Evolutionary conservation across 1,284 basidiomycete genomes (phyloP).

Genomic region (Mycena citricolor): DNA sequence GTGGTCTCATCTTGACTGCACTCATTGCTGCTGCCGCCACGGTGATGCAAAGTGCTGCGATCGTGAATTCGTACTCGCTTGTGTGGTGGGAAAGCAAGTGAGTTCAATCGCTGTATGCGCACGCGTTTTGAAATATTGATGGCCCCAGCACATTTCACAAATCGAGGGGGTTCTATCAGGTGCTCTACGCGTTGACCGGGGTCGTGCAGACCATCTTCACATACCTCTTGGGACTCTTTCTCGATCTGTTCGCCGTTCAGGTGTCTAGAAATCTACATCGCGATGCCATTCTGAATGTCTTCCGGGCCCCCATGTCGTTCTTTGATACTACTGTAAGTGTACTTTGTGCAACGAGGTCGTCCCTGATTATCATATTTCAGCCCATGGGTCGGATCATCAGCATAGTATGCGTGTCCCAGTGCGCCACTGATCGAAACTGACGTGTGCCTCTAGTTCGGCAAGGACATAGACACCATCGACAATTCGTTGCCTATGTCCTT

Average conservation of each 20-base stretch:
- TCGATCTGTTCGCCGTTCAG: constrained; percentile 57
- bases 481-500: constrained; percentile 63
- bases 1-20: constrained; percentile 51
- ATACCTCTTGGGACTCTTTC: constrained; percentile 49
- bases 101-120: constrained; percentile 25
- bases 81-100: constrained; percentile 75
- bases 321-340: constrained; percentile 39
- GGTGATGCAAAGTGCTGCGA: constrained; percentile 63
- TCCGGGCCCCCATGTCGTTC: constrained; percentile 70
- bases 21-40: constrained; percentile 54
- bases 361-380: constrained; percentile 28
- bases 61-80: constrained; percentile 59
- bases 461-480: constrained; percentile 64
- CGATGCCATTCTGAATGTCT: constrained; percentile 53
- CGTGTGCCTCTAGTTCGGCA: no score
- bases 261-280: constrained; percentile 63
- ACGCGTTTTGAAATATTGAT: background rate
- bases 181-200: constrained; percentile 68
- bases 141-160: constrained; percentile 47
- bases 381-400: constrained; percentile 64
- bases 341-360: background rate
- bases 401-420: no score
- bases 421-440: no score
- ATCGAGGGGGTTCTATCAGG: constrained; percentile 66
- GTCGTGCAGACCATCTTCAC: constrained; percentile 62